phyloP scores from a whole-genome alignment of 2,329 filamentous ascomycete species.

The Arthrobotrys conoides region DNA sequence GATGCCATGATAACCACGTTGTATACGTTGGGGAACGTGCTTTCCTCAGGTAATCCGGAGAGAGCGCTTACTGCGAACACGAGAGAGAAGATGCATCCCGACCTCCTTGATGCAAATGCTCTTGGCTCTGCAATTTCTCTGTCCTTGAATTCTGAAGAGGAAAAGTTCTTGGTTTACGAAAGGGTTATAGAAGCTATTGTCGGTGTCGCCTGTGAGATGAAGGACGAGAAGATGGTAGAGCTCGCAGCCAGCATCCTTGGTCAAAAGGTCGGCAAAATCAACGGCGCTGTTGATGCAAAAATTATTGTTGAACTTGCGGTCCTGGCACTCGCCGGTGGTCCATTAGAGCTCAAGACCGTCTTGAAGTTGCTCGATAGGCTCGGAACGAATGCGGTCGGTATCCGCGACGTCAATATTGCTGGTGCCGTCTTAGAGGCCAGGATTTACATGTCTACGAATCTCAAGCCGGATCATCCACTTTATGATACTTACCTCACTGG shows the following conservation, averaged over 20 bases:
- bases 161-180: slow-evolving; percentile 80
- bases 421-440: slow-evolving; percentile 84
- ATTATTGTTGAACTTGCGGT: slow-evolving; percentile 87
- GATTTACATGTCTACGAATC: slow-evolving; percentile 80
- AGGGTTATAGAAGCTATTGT: slow-evolving; percentile 97
- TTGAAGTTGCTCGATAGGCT: slow-evolving; percentile 86
- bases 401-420: slow-evolving; percentile 77
- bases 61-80: slow-evolving; percentile 69
- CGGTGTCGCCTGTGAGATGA: slow-evolving; percentile 83
- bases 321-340: slow-evolving; percentile 81
- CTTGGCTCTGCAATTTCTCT: slow-evolving; percentile 83
- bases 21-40: slow-evolving; percentile 94
- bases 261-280: slow-evolving; percentile 94
- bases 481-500: slow-evolving; percentile 88
- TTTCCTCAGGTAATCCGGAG: slow-evolving; percentile 78
- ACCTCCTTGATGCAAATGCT: slow-evolving; percentile 68
- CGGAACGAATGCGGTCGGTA: slow-evolving; percentile 79
- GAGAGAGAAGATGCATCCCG: slow-evolving; percentile 64
- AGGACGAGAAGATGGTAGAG: slow-evolving; percentile 92
- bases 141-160: slow-evolving; percentile 80
- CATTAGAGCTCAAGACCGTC: slow-evolving; percentile 85
- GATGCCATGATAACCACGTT: slow-evolving; percentile 95
- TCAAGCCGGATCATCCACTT: slow-evolving; percentile 78
- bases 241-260: slow-evolving; percentile 94
- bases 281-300: slow-evolving; percentile 81